Conservation (phyloP, 164 flowering plant genomes). For the Nymphaea colorata region DNA sequence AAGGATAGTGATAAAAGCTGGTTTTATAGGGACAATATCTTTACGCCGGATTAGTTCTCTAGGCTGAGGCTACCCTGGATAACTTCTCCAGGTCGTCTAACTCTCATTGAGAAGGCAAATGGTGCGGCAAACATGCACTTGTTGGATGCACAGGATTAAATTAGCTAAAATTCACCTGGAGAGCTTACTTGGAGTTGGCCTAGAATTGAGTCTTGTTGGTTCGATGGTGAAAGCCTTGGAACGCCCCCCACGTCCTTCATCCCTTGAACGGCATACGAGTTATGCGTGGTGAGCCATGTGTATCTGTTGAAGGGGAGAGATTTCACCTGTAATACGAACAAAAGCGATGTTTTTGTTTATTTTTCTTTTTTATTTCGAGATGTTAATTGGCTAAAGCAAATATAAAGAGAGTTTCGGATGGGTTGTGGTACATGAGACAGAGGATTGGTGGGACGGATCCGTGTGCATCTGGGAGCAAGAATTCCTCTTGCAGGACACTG, state of each 20-base stretch:
- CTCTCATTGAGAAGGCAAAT: no score
- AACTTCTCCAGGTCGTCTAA: no score
- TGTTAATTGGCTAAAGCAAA: no score
- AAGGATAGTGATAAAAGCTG: not conserved
- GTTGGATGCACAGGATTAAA: no score
- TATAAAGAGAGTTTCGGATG: no score
- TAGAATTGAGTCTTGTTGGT: constrained; percentile 78
- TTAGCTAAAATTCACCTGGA: no score
- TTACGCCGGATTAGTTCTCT: no score
- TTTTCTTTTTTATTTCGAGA: no score
- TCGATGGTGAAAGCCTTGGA: constrained; percentile 35
- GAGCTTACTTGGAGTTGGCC: constrained; percentile 55
- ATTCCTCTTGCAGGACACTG: constrained; percentile 57
- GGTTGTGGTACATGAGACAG: not conserved
- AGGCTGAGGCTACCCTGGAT: no score
- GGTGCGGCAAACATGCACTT: no score
- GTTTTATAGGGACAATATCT: no score
- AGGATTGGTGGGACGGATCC: constrained; percentile 51
- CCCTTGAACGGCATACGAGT: constrained; percentile 54
- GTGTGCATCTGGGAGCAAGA: constrained; percentile 61
- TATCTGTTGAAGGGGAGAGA: constrained; percentile 70
- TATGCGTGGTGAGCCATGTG: constrained; percentile 91
- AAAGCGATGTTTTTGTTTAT: no score
- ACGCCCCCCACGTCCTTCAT: constrained; percentile 44
- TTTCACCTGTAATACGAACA: constrained; percentile 28